Evolutionary conservation across 2,329 filamentous ascomycete genomes (phyloP).

Genomic region (Neofusicoccum umdonicola): DNA sequence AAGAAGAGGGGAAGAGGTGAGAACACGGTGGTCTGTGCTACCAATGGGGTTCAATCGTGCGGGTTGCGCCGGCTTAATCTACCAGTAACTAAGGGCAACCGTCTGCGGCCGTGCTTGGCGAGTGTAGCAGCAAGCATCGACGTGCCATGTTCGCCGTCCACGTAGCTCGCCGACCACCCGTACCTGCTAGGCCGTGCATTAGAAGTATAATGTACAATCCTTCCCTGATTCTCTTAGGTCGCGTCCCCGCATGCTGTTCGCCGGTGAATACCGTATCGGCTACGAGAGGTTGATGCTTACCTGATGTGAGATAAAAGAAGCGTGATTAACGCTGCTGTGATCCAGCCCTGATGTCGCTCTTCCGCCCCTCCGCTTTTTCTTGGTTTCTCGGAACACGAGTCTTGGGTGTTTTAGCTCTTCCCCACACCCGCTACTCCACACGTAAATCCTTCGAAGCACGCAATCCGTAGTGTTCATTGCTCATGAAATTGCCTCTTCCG

Average conservation of each 20-base stretch:
- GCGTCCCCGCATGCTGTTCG: not conserved
- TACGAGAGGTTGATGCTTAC: not conserved
- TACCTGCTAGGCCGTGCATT: not conserved
- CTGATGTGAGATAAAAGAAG: not conserved
- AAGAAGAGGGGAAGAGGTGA: not conserved
- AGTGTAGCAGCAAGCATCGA: not conserved
- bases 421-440: not conserved
- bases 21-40: not conserved
- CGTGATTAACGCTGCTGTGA: not conserved
- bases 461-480: not conserved
- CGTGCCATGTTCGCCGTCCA: not conserved
- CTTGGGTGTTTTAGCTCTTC: not conserved
- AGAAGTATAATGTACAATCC: not conserved
- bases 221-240: not conserved
- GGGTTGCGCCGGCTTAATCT: constrained; percentile 6
- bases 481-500: not conserved
- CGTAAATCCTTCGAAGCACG: not conserved
- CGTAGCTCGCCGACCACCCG: not conserved
- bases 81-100: not conserved
- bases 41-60: not conserved
- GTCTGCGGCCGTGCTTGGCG: not conserved
- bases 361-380: not conserved
- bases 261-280: not conserved
- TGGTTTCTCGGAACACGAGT: too few relatives aligned
- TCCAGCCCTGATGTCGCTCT: not conserved